Percentiles rank a stretch among this genome's conserved stretches.
Evolutionary conservation across 495 filamentous ascomycete species (phyloP).

Genomic region (Neurospora sp.): DNA sequence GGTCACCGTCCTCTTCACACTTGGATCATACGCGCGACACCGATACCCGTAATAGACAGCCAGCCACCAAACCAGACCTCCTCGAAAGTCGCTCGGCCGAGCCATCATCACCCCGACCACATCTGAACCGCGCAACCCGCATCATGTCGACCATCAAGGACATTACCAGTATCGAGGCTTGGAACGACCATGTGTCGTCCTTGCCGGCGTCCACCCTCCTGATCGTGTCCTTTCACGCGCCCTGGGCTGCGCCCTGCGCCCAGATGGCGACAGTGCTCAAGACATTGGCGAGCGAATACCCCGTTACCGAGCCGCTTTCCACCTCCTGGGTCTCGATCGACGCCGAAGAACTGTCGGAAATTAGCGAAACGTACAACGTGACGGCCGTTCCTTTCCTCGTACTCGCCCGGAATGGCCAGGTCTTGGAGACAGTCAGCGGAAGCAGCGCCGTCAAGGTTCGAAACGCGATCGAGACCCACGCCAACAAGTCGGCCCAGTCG

Average conservation of each 20-base stretch:
- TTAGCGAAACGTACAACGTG: constrained; percentile 83
- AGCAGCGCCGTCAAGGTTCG: constrained; percentile 77
- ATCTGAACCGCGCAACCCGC: neutral
- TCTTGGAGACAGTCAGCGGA: constrained; percentile 74
- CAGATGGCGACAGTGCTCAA: constrained; percentile 84
- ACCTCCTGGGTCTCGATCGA: constrained; percentile 80
- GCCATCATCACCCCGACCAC: neutral
- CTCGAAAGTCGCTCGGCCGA: neutral
- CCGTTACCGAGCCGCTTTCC: constrained; percentile 48
- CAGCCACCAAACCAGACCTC: neutral
- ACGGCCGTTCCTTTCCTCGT: constrained; percentile 89
- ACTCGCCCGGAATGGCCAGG: constrained; percentile 55
- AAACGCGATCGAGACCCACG: constrained; percentile 71
- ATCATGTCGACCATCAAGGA: constrained; percentile 64
- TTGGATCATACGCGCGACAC: neutral
- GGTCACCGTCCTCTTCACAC: neutral
- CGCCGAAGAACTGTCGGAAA: constrained; percentile 79
- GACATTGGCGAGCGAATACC: constrained; percentile 74
- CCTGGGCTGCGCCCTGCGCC: constrained; percentile 93
- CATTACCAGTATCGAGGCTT: constrained; percentile 58
- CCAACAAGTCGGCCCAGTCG: constrained; percentile 27
- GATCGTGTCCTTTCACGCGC: constrained; percentile 86
- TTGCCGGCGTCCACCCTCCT: constrained; percentile 58
- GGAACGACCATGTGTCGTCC: constrained; percentile 50
- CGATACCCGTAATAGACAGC: neutral